Evolutionary conservation across 176 grass and related monocot species (phyloP).

Genomic region (Pharus latifolius): DNA sequence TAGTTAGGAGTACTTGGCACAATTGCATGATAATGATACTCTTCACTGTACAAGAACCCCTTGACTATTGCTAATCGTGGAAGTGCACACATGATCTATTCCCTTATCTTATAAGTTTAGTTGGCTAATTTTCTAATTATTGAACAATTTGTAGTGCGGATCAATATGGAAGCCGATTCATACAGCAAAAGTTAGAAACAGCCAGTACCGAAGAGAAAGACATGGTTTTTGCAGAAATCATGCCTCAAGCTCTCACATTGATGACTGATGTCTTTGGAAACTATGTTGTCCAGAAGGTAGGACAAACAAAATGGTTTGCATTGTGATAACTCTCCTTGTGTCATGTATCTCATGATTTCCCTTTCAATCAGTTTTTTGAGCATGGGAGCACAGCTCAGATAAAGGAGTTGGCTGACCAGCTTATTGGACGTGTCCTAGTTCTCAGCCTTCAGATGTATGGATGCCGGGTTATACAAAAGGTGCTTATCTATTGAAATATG

Average conservation of each 20-base stretch:
- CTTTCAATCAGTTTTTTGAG: slow-evolving; percentile 76
- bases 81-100: background rate
- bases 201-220: slow-evolving; percentile 64
- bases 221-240: slow-evolving; percentile 67
- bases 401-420: slow-evolving; percentile 56
- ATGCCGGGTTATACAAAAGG: slow-evolving; percentile 91
- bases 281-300: slow-evolving; percentile 92
- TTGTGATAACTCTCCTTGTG: background rate
- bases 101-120: background rate
- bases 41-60: background rate
- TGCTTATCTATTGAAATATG: background rate
- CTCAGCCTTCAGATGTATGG: slow-evolving; percentile 98
- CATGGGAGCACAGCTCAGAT: slow-evolving; percentile 73
- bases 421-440: slow-evolving; percentile 59
- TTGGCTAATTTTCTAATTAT: background rate
- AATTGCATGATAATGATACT: background rate
- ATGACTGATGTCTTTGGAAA: slow-evolving; percentile 96
- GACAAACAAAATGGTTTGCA: background rate
- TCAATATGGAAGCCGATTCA: slow-evolving; percentile 85
- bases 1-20: background rate
- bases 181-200: slow-evolving; percentile 86
- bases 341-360: background rate
- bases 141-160: slow-evolving; percentile 44
- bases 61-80: background rate
- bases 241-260: slow-evolving; percentile 64